Conservation (phyloP, 108 stramenopile genomes). For the Nannochloropsis gaditana region DNA sequence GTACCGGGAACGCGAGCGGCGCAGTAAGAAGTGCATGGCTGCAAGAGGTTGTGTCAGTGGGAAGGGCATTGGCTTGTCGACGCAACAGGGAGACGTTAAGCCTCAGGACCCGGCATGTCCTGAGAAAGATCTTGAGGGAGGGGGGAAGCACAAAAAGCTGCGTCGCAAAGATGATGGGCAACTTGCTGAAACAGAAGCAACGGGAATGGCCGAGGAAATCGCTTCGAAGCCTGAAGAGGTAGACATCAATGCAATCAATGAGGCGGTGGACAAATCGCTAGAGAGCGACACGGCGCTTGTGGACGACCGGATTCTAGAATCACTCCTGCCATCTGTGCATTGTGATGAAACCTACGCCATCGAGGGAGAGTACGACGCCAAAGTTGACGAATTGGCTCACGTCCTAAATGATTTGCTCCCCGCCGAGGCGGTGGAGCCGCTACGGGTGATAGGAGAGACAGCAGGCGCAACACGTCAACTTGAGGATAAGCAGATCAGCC, state of each 20-base stretch:
- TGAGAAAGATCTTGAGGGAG: not conserved
- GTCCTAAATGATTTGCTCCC: slow-evolving; percentile 12
- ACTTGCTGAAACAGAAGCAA: not conserved
- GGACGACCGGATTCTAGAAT: slow-evolving; percentile 17
- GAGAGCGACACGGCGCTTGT: not conserved
- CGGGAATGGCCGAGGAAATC: not conserved
- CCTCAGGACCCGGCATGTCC: not conserved
- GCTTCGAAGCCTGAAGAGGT: not conserved
- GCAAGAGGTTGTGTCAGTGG: not conserved
- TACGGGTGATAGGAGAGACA: not conserved
- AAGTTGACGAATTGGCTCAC: not conserved
- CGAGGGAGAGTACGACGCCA: not conserved
- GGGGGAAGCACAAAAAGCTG: not conserved
- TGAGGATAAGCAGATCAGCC: slow-evolving; percentile 1
- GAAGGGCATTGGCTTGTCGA: not conserved
- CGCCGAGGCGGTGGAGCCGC: slow-evolving; percentile 9
- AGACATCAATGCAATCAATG: not conserved
- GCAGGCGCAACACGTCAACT: not conserved
- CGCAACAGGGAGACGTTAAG: not conserved
- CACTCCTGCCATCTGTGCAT: not conserved
- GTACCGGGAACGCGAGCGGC: not conserved
- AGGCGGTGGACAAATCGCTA: not conserved
- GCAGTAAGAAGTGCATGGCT: not conserved
- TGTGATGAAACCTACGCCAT: not conserved
- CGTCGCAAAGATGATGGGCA: not conserved